These are phyloP conservation scores for Phtheirospermum japonicum DNA, from an alignment of 257 asterid species.

Conservation along the genomic window DNA sequence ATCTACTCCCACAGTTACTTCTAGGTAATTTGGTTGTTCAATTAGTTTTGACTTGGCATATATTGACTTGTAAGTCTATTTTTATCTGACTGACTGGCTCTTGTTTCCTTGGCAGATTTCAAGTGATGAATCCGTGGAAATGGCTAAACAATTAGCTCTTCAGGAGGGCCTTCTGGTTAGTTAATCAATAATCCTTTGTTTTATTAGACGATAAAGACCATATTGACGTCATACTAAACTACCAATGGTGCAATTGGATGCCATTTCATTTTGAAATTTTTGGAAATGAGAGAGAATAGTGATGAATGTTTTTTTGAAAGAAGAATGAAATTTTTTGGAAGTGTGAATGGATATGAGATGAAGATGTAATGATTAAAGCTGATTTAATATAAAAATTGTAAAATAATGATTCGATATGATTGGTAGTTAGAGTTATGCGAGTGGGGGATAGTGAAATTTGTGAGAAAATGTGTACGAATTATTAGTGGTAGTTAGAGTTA, in stretches of 20 bases:
- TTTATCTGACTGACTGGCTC: conserved; percentile 15
- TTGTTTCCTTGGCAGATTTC: conserved; percentile 56
- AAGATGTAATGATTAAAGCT: no score
- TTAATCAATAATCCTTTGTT: conserved; percentile 20
- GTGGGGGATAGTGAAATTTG: no score
- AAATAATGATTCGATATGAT: no score
- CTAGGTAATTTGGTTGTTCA: neutral
- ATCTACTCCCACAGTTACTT: conserved; percentile 6
- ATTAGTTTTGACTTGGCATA: neutral
- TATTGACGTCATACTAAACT: conserved; percentile 1
- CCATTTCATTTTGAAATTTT: no score
- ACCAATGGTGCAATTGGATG: neutral
- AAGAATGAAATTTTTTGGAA: no score
- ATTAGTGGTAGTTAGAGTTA: no score
- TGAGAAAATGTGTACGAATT: no score
- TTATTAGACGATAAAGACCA: conserved; percentile 12
- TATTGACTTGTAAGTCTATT: neutral
- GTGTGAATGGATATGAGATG: no score
- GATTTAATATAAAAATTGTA: no score
- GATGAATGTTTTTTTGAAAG: no score
- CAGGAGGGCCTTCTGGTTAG: conserved; percentile 96
- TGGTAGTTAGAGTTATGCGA: no score
- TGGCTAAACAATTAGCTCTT: conserved; percentile 87
- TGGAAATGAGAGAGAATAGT: no score
- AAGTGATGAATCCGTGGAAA: conserved; percentile 87